phyloP scores from a whole-genome alignment of 2,329 filamentous ascomycete species.

The Juglanconis sp. region DNA sequence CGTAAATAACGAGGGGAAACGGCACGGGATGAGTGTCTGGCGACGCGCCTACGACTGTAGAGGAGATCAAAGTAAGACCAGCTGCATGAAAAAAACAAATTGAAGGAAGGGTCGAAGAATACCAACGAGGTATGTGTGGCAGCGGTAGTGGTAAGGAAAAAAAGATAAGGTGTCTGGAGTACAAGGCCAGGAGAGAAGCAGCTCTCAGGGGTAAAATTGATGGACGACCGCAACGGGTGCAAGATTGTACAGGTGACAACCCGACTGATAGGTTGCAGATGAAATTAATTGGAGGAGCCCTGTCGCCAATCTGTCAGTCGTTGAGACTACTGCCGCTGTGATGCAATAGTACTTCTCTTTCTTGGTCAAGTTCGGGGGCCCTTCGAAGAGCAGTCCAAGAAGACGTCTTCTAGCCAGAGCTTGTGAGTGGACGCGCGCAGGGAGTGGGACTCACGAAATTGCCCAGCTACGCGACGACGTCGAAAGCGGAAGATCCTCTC shows the following conservation, averaged over 20 bases:
- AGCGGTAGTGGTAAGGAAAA: background rate
- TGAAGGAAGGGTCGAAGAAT: background rate
- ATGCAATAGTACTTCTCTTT: background rate
- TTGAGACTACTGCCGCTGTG: background rate
- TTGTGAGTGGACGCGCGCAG: no score
- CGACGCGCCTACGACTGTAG: no score
- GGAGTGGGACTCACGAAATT: no score
- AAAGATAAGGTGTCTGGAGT: background rate
- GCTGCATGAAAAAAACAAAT: slow-evolving; percentile 4
- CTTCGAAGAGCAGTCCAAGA: no score
- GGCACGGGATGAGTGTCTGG: background rate
- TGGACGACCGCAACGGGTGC: background rate
- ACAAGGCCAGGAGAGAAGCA: slow-evolving; percentile 8
- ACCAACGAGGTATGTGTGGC: background rate
- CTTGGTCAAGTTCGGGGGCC: no score
- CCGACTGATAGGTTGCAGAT: slow-evolving; percentile 12
- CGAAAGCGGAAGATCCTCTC: no score
- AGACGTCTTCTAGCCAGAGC: no score
- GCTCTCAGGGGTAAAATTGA: slow-evolving; percentile 15
- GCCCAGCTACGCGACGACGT: no score
- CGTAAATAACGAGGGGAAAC: background rate
- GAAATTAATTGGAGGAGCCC: slow-evolving; percentile 16
- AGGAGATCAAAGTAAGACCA: background rate
- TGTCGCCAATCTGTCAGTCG: slow-evolving; percentile 11
- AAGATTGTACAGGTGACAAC: slow-evolving; percentile 8